Evolutionary conservation across 2,329 filamentous ascomycete species (phyloP), one percentile per base, ranked within the genome.

Genomic region (Rhexocercosporidium sp.): DNA sequence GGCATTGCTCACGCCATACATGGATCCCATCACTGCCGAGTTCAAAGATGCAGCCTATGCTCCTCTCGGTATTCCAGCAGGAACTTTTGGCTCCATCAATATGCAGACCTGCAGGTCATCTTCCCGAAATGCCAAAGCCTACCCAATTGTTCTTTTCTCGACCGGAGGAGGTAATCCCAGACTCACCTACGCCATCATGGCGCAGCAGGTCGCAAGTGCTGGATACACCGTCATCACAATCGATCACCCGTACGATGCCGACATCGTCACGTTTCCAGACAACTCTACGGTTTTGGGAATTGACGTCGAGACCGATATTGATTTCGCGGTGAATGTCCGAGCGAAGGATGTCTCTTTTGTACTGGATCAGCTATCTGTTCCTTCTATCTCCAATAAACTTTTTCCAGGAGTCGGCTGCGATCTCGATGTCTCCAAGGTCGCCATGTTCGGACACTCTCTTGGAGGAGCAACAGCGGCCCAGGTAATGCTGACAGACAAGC

Each of bases 161-260:
- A 75, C 77, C 0, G 78, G 71, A 11, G 59, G 72, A 4, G 74
- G 74, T 4, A 74, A 66, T 1, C 68, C 76, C 3, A 72, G 78
- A 14, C 72, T 77, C n/a, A 61, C 74, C 12, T 79, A 79, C 68
- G 76, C 65, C 44, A 66, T 68, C 6, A 69, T 78, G 9, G 75
- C 75, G 18, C 74, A 77, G 65, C 68, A 73, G 31, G 64, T 80
- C 2, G 74, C 79, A 11, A 79, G 78, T 54, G 31, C 69, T 3
- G 79, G 79, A 5, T 80, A 77, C 60, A 70, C 72, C 3, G 76
- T 79, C 12, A 68, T 79, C 3, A 75, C 76, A 4, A 68, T 80
- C 25, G 78, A 80, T 57, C 78, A 79, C 59, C 75, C 78, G 3
- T 78, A 78, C 57, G 78, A 80, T 67, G 72, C 73, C 0, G 69